A percentile compares a stretch with the other conserved stretches of the same genome.
These are phyloP conservation scores for Aspergillus novoparasiticus DNA, from an alignment of 2,329 filamentous ascomycete genomes.

Conservation along the genomic window DNA sequence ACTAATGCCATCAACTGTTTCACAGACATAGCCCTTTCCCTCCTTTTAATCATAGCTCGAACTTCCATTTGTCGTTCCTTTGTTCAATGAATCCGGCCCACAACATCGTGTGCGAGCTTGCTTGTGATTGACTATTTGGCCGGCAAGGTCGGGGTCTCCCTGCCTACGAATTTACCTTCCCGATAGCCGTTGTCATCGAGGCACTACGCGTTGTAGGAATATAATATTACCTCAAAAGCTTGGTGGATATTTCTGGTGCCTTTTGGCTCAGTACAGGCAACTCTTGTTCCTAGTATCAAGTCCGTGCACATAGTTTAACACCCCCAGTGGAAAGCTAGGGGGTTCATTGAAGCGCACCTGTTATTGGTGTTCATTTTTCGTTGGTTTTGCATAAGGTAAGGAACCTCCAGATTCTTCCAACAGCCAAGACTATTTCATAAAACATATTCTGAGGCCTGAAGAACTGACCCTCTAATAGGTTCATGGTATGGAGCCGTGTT, in stretches of 20 bases:
- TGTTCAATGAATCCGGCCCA: constrained; percentile 14
- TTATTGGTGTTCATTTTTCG: neutral
- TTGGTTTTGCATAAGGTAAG: constrained; percentile 4
- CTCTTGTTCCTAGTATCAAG: neutral
- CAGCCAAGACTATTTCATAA: neutral
- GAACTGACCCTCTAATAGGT: constrained; percentile 18
- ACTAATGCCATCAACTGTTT: constrained; percentile 4
- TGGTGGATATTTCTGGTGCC: neutral
- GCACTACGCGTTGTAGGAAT: constrained; percentile 5
- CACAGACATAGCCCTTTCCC: constrained; percentile 8
- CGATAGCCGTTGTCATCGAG: constrained; percentile 1
- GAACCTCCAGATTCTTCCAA: neutral
- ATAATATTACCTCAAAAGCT: neutral
- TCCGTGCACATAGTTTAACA: constrained; percentile 4
- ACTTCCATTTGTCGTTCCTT: constrained; percentile 17
- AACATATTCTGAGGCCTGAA: neutral
- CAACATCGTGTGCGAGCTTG: neutral
- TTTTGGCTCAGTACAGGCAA: constrained; percentile 2
- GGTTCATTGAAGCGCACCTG: neutral
- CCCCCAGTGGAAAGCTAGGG: constrained; percentile 1
- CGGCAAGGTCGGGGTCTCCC: neutral
- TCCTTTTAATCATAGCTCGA: constrained; percentile 1
- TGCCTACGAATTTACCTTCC: constrained; percentile 1
- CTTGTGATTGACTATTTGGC: constrained; percentile 6
- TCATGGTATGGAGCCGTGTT: constrained; percentile 24